Percentiles rank a stretch among this genome's conserved stretches.
Evolutionary conservation across 331 rosid genomes (phyloP).

Genomic region (Malus hybrid): DNA sequence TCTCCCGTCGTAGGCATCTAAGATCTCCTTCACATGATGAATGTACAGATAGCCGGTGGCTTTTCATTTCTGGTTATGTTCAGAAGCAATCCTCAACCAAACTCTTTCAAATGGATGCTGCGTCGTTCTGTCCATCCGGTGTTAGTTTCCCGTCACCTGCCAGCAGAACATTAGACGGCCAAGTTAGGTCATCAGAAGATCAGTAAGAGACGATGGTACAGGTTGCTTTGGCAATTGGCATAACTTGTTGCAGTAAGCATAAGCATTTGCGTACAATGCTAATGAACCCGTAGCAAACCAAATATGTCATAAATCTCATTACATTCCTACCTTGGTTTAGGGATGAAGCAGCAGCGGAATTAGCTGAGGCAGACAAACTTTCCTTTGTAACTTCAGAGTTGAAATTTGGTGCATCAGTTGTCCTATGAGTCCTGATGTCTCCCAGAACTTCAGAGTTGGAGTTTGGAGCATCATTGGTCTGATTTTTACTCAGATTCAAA

Average conservation of each 20-base stretch:
- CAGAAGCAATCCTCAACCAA: constrained; percentile 12
- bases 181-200: background rate
- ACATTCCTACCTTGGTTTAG: constrained; percentile 36
- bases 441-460: constrained; percentile 27
- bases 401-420: constrained; percentile 21
- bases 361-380: constrained; percentile 19
- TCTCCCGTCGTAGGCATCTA: constrained; percentile 40
- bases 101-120: constrained; percentile 22
- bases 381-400: constrained; percentile 19
- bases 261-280: background rate
- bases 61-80: constrained; percentile 23
- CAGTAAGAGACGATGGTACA: background rate
- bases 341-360: constrained; percentile 22
- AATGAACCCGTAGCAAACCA: background rate
- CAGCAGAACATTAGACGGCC: constrained; percentile 1
- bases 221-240: background rate
- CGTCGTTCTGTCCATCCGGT: constrained; percentile 33
- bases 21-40: constrained; percentile 36
- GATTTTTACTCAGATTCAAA: constrained; percentile 23
- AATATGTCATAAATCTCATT: background rate
- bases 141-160: constrained; percentile 38
- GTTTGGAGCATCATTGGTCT: constrained; percentile 6
- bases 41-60: constrained; percentile 53
- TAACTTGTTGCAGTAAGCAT: background rate
- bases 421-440: constrained; percentile 6